Conservation (phyloP, 768 basidiomycete genomes). For the Candolleomyces aberdarensis region DNA sequence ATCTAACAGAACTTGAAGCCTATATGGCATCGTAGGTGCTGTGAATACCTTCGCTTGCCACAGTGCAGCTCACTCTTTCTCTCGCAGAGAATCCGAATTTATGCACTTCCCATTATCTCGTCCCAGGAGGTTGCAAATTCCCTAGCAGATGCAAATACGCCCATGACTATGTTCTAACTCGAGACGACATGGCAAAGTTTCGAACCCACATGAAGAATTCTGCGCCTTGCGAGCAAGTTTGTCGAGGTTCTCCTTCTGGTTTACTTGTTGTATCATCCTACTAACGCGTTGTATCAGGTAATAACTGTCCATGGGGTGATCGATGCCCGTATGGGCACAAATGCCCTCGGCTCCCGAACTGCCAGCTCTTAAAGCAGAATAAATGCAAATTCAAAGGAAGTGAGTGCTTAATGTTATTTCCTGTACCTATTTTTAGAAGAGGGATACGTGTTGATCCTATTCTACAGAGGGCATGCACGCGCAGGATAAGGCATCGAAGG, state of each 20-base stretch:
- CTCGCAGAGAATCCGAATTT: conserved; percentile 57
- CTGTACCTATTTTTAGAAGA: no score
- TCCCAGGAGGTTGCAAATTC: conserved; percentile 46
- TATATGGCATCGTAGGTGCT: background rate
- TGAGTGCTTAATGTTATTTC: conserved; percentile 22
- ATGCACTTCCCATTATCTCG: conserved; percentile 64
- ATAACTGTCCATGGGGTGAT: conserved; percentile 55
- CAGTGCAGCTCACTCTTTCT: background rate
- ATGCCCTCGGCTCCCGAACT: conserved; percentile 43
- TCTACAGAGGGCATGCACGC: no score
- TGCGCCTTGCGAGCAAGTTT: conserved; percentile 51
- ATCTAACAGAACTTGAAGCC: background rate
- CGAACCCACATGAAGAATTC: conserved; percentile 55
- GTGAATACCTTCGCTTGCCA: background rate
- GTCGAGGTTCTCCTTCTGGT: conserved; percentile 42
- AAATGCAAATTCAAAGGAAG: conserved; percentile 63
- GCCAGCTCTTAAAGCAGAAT: conserved; percentile 47
- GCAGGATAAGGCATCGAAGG: no score
- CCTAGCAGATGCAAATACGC: conserved; percentile 56
- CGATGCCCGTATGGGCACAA: conserved; percentile 52
- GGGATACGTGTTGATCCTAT: no score
- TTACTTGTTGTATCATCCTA: background rate
- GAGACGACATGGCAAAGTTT: conserved; percentile 51
- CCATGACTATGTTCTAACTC: conserved; percentile 57
- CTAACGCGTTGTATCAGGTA: conserved; percentile 32